Percentiles rank a stretch among this genome's conserved stretches.
Conservation (phyloP, 1,139 yeast species). For the Debaryomyces singareniensis region DNA sequence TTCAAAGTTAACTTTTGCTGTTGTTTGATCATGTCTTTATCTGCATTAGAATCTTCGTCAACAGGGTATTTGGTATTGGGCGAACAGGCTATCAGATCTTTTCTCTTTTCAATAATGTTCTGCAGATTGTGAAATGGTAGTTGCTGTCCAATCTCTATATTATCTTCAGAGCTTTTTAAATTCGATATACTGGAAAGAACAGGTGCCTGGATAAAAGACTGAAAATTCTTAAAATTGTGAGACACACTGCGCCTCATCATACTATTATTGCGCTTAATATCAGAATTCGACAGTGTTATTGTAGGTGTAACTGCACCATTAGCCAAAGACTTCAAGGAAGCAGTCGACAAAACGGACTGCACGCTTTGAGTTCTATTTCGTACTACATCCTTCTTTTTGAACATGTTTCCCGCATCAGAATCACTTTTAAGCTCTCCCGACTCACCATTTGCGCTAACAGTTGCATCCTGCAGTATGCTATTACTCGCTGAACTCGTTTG, state of each 20-base stretch:
- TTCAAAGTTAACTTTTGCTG: constrained; percentile 39
- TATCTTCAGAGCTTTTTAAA: constrained; percentile 20
- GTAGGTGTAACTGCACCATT: constrained; percentile 10
- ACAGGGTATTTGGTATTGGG: constrained; percentile 4
- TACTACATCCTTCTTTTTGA: constrained; percentile 49
- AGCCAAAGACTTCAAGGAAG: constrained; percentile 46
- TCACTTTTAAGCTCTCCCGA: no score
- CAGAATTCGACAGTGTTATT: constrained; percentile 5
- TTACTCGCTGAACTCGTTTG: neutral
- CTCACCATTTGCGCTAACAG: no score
- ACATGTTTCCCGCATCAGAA: no score
- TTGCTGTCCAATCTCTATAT: constrained; percentile 37
- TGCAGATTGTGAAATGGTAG: constrained; percentile 31
- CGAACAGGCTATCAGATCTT: constrained; percentile 2
- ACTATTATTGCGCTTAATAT: constrained; percentile 16
- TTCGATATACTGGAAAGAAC: constrained; percentile 36
- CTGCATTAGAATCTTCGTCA: constrained; percentile 16
- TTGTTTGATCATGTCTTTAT: constrained; percentile 33
- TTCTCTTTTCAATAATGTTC: constrained; percentile 4
- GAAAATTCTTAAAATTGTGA: constrained; percentile 30
- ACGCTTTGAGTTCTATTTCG: constrained; percentile 54
- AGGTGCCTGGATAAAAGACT: constrained; percentile 44
- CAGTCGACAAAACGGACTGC: constrained; percentile 58
- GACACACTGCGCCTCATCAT: constrained; percentile 12
- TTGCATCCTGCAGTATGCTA: no score